A percentile compares a stretch with the other conserved stretches of the same genome.
These are phyloP conservation scores for Spergularia bocconei DNA, from an alignment of 148 eudicot species.

Conservation along the genomic window DNA sequence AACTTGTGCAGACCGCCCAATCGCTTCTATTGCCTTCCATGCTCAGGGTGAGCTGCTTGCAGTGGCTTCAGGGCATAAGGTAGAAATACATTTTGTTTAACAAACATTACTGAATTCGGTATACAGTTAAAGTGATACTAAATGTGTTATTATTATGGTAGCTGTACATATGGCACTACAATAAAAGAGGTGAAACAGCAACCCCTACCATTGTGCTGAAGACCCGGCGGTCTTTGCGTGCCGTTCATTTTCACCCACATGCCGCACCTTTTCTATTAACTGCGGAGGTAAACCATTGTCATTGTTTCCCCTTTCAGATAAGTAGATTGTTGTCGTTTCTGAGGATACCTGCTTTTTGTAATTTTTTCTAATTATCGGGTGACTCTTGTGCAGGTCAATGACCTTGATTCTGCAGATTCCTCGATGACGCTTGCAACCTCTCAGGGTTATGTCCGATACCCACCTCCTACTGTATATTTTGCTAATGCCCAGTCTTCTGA, in stretches of 20 bases:
- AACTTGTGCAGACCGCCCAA: constrained; percentile 75
- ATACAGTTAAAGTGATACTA: constrained; percentile 12
- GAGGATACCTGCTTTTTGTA: neutral
- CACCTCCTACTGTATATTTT: constrained; percentile 89
- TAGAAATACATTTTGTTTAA: constrained; percentile 23
- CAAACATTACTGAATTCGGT: neutral
- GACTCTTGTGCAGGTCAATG: constrained; percentile 69
- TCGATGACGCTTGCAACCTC: constrained; percentile 89
- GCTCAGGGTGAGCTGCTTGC: constrained; percentile 93
- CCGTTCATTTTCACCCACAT: constrained; percentile 98
- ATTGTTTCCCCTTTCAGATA: constrained; percentile 26
- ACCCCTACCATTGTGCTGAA: constrained; percentile 78
- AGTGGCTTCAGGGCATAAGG: constrained; percentile 99
- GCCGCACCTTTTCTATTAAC: constrained; percentile 89
- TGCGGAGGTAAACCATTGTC: constrained; percentile 70
- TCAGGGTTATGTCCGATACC: constrained; percentile 80
- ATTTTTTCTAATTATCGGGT: neutral
- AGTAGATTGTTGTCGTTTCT: constrained; percentile 32
- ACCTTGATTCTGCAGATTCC: constrained; percentile 90
- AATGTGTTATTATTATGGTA: constrained; percentile 20
- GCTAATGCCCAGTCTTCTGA: constrained; percentile 59
- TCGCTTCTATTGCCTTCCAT: constrained; percentile 98
- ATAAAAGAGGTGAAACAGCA: constrained; percentile 66
- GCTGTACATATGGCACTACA: constrained; percentile 97
- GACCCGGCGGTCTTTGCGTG: constrained; percentile 95